Evolutionary conservation across 352 stramenopile species (phyloP), one percentile per base, ranked within the genome.

Genomic region (Pythium myriotylum): DNA sequence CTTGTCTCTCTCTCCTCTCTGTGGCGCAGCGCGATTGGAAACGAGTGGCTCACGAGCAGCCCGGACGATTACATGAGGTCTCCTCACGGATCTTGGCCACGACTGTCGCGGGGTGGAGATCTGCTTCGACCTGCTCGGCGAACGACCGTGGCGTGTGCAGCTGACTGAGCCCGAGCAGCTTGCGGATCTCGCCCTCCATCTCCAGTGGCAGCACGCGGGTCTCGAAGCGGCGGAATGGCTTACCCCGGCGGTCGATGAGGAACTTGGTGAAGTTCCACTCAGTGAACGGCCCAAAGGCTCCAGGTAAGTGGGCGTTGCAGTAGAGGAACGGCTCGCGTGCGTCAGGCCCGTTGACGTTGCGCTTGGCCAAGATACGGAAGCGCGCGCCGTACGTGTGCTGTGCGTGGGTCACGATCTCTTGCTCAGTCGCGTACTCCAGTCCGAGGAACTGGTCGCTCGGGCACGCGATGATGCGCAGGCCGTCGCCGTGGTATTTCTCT

Each of bases 211-310:
- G 24, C 22, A 65, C 59, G 20, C 43, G 70, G 24, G 79, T 72
- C 24, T 77, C 71, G 45, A 72, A 86, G 17, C 77, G 70, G 29
- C 73, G 68, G 29, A 78, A 43, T n/a, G 74, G 65, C 19, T 65
- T 54, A 12, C 79, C 79, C 19, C 73, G 24, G n/a, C 79, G 68
- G 14, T 73, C 70, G 7, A 90, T 50, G 20, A 90, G 58, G 46
- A 88, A 90, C 52, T 90, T 90, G 39, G 79, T 84, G 32, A 89
- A 90, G 56, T 86, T 88, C 81, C 79, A 89, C 65, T 84, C 76
- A n/a, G 81, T 65, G 26, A 80, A 77, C 42, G 69, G 53, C 4
- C 72, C 72, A 48, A 73, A 71, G 4, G 23, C 37, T 1, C 69
- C 74, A 0, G 64, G 71, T 17, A 79, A 56, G 22, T 70, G 72